Evolutionary conservation across 116 monocot genomes (phyloP), one percentile per base, ranked within the genome.

Genomic region (Phalaenopsis hybrid): DNA sequence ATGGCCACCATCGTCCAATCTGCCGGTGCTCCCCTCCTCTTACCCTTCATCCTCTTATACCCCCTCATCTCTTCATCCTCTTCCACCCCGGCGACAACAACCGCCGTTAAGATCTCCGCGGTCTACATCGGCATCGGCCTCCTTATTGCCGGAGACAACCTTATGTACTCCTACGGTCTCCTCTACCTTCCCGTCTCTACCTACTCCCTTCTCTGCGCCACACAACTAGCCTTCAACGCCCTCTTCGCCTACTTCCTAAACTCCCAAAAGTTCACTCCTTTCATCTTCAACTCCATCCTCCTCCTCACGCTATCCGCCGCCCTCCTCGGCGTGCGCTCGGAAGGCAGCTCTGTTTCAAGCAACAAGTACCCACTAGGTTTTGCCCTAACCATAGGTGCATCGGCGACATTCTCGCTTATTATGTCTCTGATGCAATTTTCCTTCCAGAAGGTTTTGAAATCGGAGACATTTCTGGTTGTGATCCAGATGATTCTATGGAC

Each of bases 1-100:
- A 81, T 94, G 79, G 81, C 92, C 58, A 90, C 94, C 12, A 46
- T 92, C 8, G 87, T 92, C 59, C 92, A 90, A 77, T 61, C 92
- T 1, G 88, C 85, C 8, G 94, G 85, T 31, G 90, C 83, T 50
- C 92, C 90, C 0, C 6, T 92, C 69, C 82, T 85, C 17, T 61
- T 85, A 63, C 21, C 91, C 43, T 74, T 74, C 52, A n/a, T 89
- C 50, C 59, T 85, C 58, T 80, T 83, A 37, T 28, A 33, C 72
- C 67, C 67, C 11, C 11, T 28, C 21, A 9, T 25, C 25, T 67
- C 74, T 31, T 17, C 43, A 11, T 43, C 43, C 75, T 37, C 75
- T 8, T 46, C 74, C 2, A 15, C 4, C 4, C 55, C 55, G 2
- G 55, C 55, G 55, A 55, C 55, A 17, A 15, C 74, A 8, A 2